phyloP scores from a whole-genome alignment of 2,329 filamentous ascomycete species.

The Epichloe hybrida region DNA sequence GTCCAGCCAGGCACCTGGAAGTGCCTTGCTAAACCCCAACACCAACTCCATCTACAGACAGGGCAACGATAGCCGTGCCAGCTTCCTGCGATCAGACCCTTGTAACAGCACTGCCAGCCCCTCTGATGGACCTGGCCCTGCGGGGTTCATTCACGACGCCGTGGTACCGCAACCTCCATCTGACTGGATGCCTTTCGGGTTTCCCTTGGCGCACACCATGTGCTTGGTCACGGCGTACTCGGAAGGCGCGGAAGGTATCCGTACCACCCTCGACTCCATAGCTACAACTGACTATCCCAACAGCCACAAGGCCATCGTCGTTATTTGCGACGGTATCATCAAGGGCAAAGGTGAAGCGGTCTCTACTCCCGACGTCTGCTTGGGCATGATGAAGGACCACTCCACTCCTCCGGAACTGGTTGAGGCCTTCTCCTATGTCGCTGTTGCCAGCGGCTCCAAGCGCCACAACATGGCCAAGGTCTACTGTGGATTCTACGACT shows the following conservation, averaged over 20 bases:
- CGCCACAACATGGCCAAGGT: slow-evolving; percentile 99
- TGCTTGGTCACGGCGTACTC: slow-evolving; percentile 96
- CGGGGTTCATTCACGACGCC: slow-evolving; percentile 90
- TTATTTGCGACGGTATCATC: slow-evolving; percentile 95
- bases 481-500: slow-evolving; percentile 96
- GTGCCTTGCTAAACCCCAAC: slow-evolving; percentile 44
- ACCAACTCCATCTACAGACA: slow-evolving; percentile 60
- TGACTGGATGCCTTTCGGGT: slow-evolving; percentile 96
- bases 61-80: slow-evolving; percentile 47
- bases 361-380: slow-evolving; percentile 78
- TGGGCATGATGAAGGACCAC: slow-evolving; percentile 92
- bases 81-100: slow-evolving; percentile 48
- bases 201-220: slow-evolving; percentile 82
- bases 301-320: slow-evolving; percentile 93
- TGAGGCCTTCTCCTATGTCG: slow-evolving; percentile 85
- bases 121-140: slow-evolving; percentile 62
- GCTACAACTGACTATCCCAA: slow-evolving; percentile 98
- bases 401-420: slow-evolving; percentile 70
- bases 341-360: slow-evolving; percentile 82
- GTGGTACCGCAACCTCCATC: slow-evolving; percentile 93
- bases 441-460: slow-evolving; percentile 88
- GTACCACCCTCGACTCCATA: slow-evolving; percentile 89
- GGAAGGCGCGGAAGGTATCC: slow-evolving; percentile 82
- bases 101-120: slow-evolving; percentile 40
- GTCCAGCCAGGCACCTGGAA: slow-evolving; percentile 72